phyloP scores from a whole-genome alignment of 2,329 filamentous ascomycete genomes.

The Stromatinia cepivora region DNA sequence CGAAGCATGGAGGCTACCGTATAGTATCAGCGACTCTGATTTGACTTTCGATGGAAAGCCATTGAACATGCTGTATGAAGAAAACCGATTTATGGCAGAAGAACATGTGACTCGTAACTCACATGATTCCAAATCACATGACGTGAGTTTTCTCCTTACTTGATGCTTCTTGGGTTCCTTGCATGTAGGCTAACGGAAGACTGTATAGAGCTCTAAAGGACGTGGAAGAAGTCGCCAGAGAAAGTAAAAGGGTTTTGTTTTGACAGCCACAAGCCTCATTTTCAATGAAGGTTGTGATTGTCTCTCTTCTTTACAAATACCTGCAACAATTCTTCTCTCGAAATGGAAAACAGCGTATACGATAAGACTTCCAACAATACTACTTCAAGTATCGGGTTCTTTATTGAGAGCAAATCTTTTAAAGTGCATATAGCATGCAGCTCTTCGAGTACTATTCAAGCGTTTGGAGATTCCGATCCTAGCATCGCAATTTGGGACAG shows the following conservation, averaged over 20 bases:
- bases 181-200: background rate
- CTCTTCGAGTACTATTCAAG: background rate
- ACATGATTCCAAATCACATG: background rate
- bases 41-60: slow-evolving; percentile 39
- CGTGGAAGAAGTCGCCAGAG: slow-evolving; percentile 21
- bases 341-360: background rate
- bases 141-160: background rate
- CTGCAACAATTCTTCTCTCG: background rate
- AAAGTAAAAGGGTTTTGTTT: background rate
- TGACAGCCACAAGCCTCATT: background rate
- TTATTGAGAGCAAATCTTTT: no score
- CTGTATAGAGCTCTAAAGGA: slow-evolving; percentile 2
- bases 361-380: background rate
- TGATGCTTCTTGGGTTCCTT: background rate
- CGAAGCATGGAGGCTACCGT: slow-evolving; percentile 34
- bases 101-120: slow-evolving; percentile 20
- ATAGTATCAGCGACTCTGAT: slow-evolving; percentile 37
- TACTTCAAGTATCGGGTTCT: background rate
- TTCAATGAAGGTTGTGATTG: background rate
- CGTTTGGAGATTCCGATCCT: background rate
- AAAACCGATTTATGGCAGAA: slow-evolving; percentile 34
- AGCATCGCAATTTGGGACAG: background rate
- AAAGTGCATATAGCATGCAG: background rate
- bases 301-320: background rate
- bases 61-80: slow-evolving; percentile 38